phyloP scores from a whole-genome alignment of 208 protist species.

The Crithidia acanthocephali region DNA sequence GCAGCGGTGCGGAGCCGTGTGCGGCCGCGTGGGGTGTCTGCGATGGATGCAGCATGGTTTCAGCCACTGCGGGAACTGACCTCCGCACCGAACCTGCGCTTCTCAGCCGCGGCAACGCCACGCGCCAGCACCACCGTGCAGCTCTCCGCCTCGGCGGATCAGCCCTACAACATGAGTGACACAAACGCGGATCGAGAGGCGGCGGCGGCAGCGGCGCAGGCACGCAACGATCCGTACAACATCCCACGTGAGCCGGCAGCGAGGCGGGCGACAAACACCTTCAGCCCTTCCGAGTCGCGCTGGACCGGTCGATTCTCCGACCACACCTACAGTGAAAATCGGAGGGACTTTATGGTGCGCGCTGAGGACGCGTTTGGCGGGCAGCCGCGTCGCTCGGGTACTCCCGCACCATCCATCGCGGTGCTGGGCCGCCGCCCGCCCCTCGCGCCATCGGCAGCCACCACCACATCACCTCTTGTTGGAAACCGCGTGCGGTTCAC shows the following conservation, averaged over 20 bases:
- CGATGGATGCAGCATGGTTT: constrained; percentile 55
- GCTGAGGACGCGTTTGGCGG: not conserved
- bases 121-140: constrained; percentile 4
- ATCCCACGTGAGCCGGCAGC: not conserved
- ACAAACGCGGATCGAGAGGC: not conserved
- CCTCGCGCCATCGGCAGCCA: not conserved
- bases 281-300: not conserved
- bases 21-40: constrained; percentile 50
- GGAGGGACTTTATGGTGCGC: not conserved
- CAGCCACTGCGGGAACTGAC: constrained; percentile 27
- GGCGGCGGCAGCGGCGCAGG: not conserved
- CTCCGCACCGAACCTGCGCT: constrained; percentile 27
- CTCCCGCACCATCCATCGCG: not conserved
- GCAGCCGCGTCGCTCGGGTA: too few species aligned
- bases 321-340: not conserved
- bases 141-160: constrained; percentile 7
- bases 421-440: constrained; percentile 10
- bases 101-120: constrained; percentile 5
- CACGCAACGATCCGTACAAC: not conserved
- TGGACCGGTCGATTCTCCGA: not conserved
- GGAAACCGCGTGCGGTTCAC: not conserved
- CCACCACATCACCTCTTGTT: not conserved
- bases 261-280: not conserved
- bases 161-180: constrained; percentile 1
- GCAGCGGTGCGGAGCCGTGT: constrained; percentile 46